Conservation (phyloP, 2,329 filamentous ascomycete genomes). For the Colletotrichum sp. region DNA sequence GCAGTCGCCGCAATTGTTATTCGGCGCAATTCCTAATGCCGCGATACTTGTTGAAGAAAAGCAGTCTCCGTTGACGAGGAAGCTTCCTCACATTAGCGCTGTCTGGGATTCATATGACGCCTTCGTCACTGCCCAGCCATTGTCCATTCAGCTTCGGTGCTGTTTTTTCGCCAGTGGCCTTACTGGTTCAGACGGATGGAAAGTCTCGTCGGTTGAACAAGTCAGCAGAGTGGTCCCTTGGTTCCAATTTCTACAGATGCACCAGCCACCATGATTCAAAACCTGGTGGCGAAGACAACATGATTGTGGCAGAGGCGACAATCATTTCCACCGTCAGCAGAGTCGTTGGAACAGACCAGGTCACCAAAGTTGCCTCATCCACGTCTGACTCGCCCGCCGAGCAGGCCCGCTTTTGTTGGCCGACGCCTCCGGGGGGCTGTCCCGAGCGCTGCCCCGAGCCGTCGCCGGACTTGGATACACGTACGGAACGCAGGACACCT, state of each 20-base stretch:
- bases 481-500: not conserved
- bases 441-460: conserved; percentile 8
- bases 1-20: not conserved
- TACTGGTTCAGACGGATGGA: not conserved
- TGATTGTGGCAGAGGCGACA: not conserved
- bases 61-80: not conserved
- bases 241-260: not conserved
- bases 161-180: not conserved
- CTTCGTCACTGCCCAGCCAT: not conserved
- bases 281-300: not conserved
- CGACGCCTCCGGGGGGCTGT: conserved; percentile 9
- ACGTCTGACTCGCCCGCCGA: not conserved
- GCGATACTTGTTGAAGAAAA: not conserved
- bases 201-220: not conserved
- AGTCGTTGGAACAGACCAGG: not conserved
- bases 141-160: not conserved
- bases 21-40: not conserved
- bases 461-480: conserved; percentile 1
- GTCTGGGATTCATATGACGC: not conserved
- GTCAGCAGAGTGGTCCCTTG: not conserved
- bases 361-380: not conserved
- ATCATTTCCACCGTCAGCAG: not conserved
- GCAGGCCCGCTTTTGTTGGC: not conserved
- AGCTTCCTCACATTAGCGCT: not conserved
- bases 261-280: conserved; percentile 3